phyloP scores from a whole-genome alignment of 192 early-diverging fungal species.

The Pilaira anomala region DNA sequence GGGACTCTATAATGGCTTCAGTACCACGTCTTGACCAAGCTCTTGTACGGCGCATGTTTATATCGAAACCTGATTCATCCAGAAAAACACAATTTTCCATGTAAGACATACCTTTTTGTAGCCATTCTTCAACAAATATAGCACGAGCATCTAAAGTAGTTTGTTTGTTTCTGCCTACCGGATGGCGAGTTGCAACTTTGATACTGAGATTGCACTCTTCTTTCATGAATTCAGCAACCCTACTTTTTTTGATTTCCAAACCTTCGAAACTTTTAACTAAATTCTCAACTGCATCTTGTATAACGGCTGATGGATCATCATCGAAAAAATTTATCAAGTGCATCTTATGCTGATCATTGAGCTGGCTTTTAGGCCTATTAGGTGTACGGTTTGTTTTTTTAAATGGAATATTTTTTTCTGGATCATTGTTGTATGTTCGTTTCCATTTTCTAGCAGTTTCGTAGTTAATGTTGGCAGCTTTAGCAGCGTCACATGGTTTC shows the following conservation, averaged over 20 bases:
- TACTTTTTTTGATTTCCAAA: slow-evolving; percentile 2
- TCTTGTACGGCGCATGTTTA: slow-evolving; percentile 1
- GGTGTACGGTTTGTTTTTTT: not conserved
- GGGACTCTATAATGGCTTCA: not conserved
- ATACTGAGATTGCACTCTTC: too few relatives aligned
- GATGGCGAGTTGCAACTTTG: too few relatives aligned
- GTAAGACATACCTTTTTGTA: too few relatives aligned
- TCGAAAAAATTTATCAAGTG: slow-evolving; percentile 2
- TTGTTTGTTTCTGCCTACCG: too few relatives aligned
- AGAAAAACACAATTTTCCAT: too few relatives aligned
- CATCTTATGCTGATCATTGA: not conserved
- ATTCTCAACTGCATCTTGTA: slow-evolving; percentile 5
- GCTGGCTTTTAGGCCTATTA: not conserved
- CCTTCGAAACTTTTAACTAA: not conserved
- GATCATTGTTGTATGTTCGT: not conserved
- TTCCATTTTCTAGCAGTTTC: slow-evolving; percentile 1
- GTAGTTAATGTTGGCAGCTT: not conserved
- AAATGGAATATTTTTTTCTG: not conserved
- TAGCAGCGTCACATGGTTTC: not conserved
- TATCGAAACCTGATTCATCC: slow-evolving; percentile 1
- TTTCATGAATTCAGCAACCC: too few relatives aligned
- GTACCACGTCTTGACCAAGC: slow-evolving; percentile 1
- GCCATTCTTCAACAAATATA: too few relatives aligned
- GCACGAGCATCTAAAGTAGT: too few relatives aligned
- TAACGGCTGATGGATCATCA: not conserved